These are phyloP conservation scores for Alternaria sp. DNA, from an alignment of 2,329 filamentous ascomycete genomes.

Conservation along the genomic window DNA sequence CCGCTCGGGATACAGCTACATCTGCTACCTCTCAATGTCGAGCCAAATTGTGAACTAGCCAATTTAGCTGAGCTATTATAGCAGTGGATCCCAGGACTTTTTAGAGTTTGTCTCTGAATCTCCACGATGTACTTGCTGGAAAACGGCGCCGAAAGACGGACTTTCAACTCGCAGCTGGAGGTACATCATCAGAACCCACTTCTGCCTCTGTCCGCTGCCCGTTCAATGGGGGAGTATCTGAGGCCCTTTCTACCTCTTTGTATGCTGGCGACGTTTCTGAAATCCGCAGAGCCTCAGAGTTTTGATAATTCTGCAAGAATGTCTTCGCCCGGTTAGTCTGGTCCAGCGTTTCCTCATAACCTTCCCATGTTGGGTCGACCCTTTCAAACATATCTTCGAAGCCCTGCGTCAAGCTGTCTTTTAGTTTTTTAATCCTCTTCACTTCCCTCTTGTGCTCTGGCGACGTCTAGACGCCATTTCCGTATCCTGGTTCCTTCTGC, in stretches of 20 bases:
- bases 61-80: background rate
- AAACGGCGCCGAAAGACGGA: background rate
- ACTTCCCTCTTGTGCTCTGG: background rate
- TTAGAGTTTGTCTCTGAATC: background rate
- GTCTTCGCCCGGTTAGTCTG: background rate
- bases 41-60: background rate
- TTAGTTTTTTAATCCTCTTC: background rate
- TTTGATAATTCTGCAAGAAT: background rate
- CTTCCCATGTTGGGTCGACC: background rate
- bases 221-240: background rate
- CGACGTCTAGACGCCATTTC: constrained; percentile 7
- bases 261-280: background rate
- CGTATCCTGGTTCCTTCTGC: constrained; percentile 22
- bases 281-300: background rate
- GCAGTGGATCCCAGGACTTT: background rate
- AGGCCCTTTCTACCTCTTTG: background rate
- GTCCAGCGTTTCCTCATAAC: background rate
- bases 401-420: background rate
- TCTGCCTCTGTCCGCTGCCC: background rate
- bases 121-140: background rate
- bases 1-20: background rate
- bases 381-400: background rate
- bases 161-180: background rate
- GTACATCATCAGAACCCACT: background rate
- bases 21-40: background rate